Base-by-base conservation (phyloP, 805 yeast species). In the Candida sithepensis region DNA sequence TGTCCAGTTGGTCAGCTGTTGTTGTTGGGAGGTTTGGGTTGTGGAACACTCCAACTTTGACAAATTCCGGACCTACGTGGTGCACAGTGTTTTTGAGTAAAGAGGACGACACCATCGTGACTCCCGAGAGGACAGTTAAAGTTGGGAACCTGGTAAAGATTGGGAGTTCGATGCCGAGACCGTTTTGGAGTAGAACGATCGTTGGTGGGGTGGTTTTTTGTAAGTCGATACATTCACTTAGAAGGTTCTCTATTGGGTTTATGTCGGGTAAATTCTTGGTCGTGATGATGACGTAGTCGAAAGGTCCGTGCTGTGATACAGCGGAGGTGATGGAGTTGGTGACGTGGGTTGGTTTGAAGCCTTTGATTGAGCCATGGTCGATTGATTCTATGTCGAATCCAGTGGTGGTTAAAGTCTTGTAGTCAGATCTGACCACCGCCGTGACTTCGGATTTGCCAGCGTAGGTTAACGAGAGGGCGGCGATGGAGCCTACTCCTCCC, bases 401-500 rank as follows among this genome's bases (percentile, higher is more conserved):
- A 1, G 67, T 52, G 41, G 69, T 58, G 20, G 51, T 48, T 18
- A 83, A 85, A 43, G 62, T 69, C 2, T 73, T 71, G 61, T 78
- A 83, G 56, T 81, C 85, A 37, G 85, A 72, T 58, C 92, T 74
- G 4, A 82, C 75, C 2, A 84, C 85, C 12, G 79, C 68, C 2
- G 88, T 77, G 10, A 85, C 75, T 7, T 70, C 65, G n/a, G 77
- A 69, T 39, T 72, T 66, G 0, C 72, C 76, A 41, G 70, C 69
- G 45, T 67, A 66, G 49, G 68, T 69, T 24, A 88, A 69, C 0
- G 86, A 79, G 42, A 79, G 73, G 0, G 94, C 88, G 4, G 82
- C 82, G 28, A 88, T 78, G 2, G 87, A 74, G 26, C 96, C 96
- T 5, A 88, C 91, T 21, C 95, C 96, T 13, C 96, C 96, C 2